Base-by-base conservation (phyloP, 306 rosid genomes). In the Trifolium dubium region DNA sequence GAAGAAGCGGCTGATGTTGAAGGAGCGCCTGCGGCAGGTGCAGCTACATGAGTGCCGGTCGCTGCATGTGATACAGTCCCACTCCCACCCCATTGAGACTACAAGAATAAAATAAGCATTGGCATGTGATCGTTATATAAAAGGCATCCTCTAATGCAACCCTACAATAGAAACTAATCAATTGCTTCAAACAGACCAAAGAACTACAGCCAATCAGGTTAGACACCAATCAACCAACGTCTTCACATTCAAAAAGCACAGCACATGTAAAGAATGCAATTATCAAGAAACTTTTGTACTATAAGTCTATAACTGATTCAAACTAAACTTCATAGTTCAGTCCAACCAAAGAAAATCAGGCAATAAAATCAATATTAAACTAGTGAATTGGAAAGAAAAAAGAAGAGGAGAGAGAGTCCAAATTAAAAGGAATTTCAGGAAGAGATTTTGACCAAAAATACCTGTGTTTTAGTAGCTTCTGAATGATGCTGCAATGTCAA, bases 401-500 rank as follows among this genome's bases (percentile, higher is more conserved):
- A 23, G 23, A 23, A 23, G 23, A 23, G 23, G 23, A 23, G 23
- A 23, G 23, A 23, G 23, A 23, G 23, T 23, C 15, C 41, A 80
- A 44, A 43, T 47, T 14, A 67, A 64, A 31, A 64, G 47, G n/a
- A 63, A 69, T 41, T 56, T 17, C 55, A n/a, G 53, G 41, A 39
- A 67, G n/a, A 55, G 61, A 39, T 11, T 63, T 53, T 77, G 65
- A 70, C 64, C 18, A 63, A 54, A 40, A 37, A 74, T 86, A 91
- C 97, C 96, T 83, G 97, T 62, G 86, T 88, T 75, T 86, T 94
- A 56, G 70, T 75, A 83, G 89, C 69, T 83, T 80, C 92, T 64
- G 85, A 53, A 83, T 49, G 84, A 75, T 85, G 96, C 83, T 85
- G 97, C 83, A 82, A 56, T 23, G 87, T 6, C 43, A 74, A 61